Conservation (phyloP, 306 rosid species). For the Senna tora region DNA sequence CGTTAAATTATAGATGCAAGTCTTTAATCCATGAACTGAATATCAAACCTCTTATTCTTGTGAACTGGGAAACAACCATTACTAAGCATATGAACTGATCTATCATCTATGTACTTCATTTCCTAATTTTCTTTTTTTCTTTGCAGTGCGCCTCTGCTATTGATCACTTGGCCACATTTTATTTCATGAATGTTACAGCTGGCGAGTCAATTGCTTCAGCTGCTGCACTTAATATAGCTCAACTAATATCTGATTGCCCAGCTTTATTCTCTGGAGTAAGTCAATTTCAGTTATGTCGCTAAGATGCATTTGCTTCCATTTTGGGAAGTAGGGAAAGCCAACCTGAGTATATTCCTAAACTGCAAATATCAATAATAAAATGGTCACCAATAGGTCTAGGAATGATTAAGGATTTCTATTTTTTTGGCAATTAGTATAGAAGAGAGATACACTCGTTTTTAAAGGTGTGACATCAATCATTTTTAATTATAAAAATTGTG, state of each 20-base stretch:
- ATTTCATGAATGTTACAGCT: constrained; percentile 67
- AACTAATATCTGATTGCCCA: constrained; percentile 63
- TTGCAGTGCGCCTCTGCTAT: constrained; percentile 83
- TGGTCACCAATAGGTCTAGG: not conserved
- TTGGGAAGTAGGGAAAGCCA: not conserved
- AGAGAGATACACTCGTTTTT: not conserved
- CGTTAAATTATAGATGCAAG: not conserved
- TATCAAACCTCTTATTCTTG: not conserved
- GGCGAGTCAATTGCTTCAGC: constrained; percentile 69
- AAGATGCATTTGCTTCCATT: not conserved
- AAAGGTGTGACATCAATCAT: no score
- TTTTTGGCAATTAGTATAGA: not conserved
- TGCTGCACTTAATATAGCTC: constrained; percentile 60
- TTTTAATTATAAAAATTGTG: not conserved
- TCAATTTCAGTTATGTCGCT: constrained; percentile 22
- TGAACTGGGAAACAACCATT: constrained; percentile 18
- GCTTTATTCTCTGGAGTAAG: constrained; percentile 83
- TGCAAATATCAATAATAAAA: not conserved
- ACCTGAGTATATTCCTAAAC: not conserved
- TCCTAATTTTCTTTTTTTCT: constrained; percentile 16
- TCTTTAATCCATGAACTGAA: constrained; percentile 13
- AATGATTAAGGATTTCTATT: not conserved
- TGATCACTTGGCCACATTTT: constrained; percentile 81
- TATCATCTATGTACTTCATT: constrained; percentile 24
- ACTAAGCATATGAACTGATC: constrained; percentile 10